Conservation (phyloP, 345 rosid species). For the Mallotus nudiflorus region DNA sequence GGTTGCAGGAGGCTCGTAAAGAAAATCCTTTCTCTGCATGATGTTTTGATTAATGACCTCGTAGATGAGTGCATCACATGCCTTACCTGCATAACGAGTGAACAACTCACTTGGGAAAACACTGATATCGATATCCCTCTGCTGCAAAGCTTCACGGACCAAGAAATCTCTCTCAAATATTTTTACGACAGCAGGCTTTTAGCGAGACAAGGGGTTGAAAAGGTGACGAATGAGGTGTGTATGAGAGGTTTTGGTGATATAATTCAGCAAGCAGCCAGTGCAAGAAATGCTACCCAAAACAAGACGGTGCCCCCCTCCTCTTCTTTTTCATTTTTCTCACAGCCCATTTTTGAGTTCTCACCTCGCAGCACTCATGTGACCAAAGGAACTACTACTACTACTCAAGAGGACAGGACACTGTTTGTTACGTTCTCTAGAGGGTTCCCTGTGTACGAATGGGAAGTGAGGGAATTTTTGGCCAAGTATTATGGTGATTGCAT, state of each 20-base stretch:
- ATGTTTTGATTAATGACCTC: constrained; percentile 31
- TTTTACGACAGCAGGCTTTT: constrained; percentile 21
- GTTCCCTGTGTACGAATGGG: constrained; percentile 51
- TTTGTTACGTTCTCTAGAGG: constrained; percentile 68
- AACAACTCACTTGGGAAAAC: not conserved
- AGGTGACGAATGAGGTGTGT: constrained; percentile 33
- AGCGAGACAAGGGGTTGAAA: constrained; percentile 33
- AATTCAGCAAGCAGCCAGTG: constrained; percentile 39
- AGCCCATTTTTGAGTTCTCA: too few relatives aligned
- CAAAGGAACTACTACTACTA: constrained; percentile 6
- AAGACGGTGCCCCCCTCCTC: too few relatives aligned
- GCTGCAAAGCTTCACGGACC: constrained; percentile 27
- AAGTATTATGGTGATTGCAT: constrained; percentile 45
- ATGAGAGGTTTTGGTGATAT: constrained; percentile 40
- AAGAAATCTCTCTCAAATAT: constrained; percentile 33
- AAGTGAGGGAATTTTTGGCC: constrained; percentile 46
- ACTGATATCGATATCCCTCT: constrained; percentile 28
- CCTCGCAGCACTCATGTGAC: too few relatives aligned
- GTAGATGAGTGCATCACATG: constrained; percentile 50
- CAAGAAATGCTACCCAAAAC: constrained; percentile 25
- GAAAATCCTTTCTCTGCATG: constrained; percentile 40
- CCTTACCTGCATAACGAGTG: constrained; percentile 30
- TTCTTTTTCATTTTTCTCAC: too few relatives aligned
- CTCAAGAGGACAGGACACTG: constrained; percentile 51
- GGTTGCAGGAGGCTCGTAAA: constrained; percentile 28